A percentile compares a stretch with the other conserved stretches of the same genome.
phyloP scores from a whole-genome alignment of 371 early-diverging fungal genomes.

The Rhizopus arrhizus region DNA sequence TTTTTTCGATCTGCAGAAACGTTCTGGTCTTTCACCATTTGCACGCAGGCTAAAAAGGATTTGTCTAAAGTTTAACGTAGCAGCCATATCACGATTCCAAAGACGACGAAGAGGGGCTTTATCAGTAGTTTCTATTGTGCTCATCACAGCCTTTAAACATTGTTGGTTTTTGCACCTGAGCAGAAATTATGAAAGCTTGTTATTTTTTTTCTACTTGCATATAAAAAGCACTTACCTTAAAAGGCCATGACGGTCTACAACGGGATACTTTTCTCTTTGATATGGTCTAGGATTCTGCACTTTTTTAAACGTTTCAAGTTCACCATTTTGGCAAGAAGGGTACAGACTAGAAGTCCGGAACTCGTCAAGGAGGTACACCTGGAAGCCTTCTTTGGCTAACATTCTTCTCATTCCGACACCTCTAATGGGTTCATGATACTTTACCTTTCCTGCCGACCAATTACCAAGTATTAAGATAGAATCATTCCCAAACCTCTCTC shows the following conservation, averaged over 20 bases:
- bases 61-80: neutral
- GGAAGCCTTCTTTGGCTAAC: slow-evolving; percentile 2
- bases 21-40: slow-evolving; percentile 2
- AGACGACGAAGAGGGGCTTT: neutral
- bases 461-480: slow-evolving; percentile 2
- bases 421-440: slow-evolving; percentile 9
- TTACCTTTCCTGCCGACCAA: slow-evolving; percentile 1
- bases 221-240: neutral
- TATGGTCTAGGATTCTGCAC: neutral
- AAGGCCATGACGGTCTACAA: neutral
- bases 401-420: neutral
- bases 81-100: slow-evolving; percentile 1
- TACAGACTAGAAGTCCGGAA: slow-evolving; percentile 2
- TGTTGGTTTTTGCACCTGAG: slow-evolving; percentile 9
- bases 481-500: slow-evolving; percentile 5
- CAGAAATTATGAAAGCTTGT: neutral
- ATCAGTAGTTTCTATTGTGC: neutral
- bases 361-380: slow-evolving; percentile 1
- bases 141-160: neutral
- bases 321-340: neutral
- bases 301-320: neutral
- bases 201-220: neutral
- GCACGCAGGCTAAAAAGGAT: neutral
- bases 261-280: neutral
- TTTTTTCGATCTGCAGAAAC: neutral